A percentile compares a stretch with the other conserved stretches of the same genome.
These are phyloP conservation scores for Citeromyces nyonsensis DNA, from an alignment of 805 yeast species.

Conservation along the genomic window DNA sequence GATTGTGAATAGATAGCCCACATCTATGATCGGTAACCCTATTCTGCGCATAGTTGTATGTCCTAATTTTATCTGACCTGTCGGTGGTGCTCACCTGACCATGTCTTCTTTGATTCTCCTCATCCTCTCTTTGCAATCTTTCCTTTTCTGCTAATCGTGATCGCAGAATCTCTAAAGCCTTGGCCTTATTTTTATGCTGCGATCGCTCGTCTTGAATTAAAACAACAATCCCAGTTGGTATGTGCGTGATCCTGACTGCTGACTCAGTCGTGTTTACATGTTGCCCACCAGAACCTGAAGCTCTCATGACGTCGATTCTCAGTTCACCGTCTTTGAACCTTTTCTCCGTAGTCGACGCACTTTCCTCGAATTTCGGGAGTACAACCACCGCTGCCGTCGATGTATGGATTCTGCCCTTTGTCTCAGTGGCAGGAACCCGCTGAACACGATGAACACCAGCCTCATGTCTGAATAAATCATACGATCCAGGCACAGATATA, in stretches of 20 bases:
- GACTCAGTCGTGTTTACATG: slow-evolving; percentile 96
- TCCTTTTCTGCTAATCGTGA: slow-evolving; percentile 78
- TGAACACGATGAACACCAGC: slow-evolving; percentile 97
- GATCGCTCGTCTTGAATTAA: slow-evolving; percentile 91
- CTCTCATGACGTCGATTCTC: slow-evolving; percentile 91
- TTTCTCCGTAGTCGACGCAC: slow-evolving; percentile 40
- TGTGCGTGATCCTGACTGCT: slow-evolving; percentile 85
- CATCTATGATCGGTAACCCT: slow-evolving; percentile 91
- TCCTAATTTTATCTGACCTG: slow-evolving; percentile 83
- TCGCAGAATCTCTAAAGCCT: slow-evolving; percentile 71
- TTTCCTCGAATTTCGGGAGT: slow-evolving; percentile 61
- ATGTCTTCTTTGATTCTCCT: slow-evolving; percentile 51
- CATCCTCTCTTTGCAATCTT: slow-evolving; percentile 42
- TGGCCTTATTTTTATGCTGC: slow-evolving; percentile 87
- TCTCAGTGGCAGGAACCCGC: slow-evolving; percentile 84
- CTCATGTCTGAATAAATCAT: slow-evolving; percentile 59
- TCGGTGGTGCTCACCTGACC: slow-evolving; percentile 84
- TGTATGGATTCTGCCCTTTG: slow-evolving; percentile 89
- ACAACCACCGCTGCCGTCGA: slow-evolving; percentile 95
- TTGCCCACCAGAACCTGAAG: slow-evolving; percentile 96
- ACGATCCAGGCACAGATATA: slow-evolving; percentile 66
- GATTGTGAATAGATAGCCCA: slow-evolving; percentile 62
- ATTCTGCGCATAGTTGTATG: slow-evolving; percentile 87
- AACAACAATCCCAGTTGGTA: slow-evolving; percentile 82
- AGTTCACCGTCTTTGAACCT: slow-evolving; percentile 78